Evolutionary conservation across 2,329 filamentous ascomycete genomes (phyloP), one percentile per base, ranked within the genome.

Genomic region (Aspergillus sergii): DNA sequence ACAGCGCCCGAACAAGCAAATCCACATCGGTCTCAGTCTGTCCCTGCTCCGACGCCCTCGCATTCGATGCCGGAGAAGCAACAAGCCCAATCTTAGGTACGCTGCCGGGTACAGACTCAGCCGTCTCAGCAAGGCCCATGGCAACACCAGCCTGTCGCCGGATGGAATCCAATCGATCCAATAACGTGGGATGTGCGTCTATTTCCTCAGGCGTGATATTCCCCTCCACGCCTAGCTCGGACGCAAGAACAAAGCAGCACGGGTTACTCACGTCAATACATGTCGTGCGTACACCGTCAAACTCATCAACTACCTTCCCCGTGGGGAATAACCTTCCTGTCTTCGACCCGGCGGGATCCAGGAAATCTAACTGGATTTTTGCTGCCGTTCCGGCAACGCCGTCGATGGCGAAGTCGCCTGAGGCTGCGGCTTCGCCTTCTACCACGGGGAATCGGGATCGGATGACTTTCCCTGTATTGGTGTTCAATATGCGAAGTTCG

Each of bases 401-500:
- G 69, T 89, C 88, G 66, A 91, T 89, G 1, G 78, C 75, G 70
- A 88, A 89, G 12, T 85, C 80, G 0, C 88, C 88, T 9, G 77
- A 64, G 2, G 81, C 77, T 2, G 80, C 80, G 2, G 84, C 80
- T 62, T 85, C 80, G 0, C 77, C 81, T 1, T 80, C 81, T 0
- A 77, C 72, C 2, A 89, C 80, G 0, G 80, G 76, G 66, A 91
- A 91, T 0, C 79, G 84, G 1, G 86, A 82, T 48, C 84, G 76
- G 61, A 91, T 86, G 30, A 88, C 74, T 71, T 91, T 91, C 21
- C 78, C 78, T 0, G 90, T 93, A 68, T 93, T 93, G 1, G 89
- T 92, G 73, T 93, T 93, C 69, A 84, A 82, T 43, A 92, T 86
- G 60, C 84, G 80, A 14, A 92, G 84, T 0, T 63, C 66, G 45